These are phyloP conservation scores for Thalassiosira livingstoniorum DNA, from an alignment of 352 stramenopile species.

Conservation along the genomic window DNA sequence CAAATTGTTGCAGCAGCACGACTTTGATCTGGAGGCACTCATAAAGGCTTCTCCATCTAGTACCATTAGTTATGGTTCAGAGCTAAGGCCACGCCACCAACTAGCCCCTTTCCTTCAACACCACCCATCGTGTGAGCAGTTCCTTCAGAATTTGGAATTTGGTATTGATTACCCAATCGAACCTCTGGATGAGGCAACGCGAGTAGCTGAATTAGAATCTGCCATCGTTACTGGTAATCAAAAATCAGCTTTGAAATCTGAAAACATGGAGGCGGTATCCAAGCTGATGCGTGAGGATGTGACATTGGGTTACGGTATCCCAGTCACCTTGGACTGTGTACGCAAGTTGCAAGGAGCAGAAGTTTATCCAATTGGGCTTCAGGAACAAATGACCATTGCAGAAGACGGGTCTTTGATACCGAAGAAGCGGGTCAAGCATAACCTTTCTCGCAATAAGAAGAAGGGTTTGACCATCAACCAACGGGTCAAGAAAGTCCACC, in stretches of 20 bases:
- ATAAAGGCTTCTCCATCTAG: neutral
- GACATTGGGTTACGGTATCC: conserved; percentile 3
- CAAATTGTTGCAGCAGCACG: neutral
- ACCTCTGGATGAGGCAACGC: neutral
- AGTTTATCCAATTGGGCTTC: conserved; percentile 3
- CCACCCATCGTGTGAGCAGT: neutral
- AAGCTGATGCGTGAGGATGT: conserved; percentile 6
- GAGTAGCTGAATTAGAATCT: neutral
- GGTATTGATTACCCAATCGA: neutral
- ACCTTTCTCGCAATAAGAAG: conserved; percentile 1
- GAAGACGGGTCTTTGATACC: conserved; percentile 11
- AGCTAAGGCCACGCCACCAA: neutral
- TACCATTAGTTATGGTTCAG: neutral
- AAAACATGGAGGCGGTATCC: neutral
- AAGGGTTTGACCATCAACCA: neutral
- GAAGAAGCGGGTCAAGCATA: conserved; percentile 23
- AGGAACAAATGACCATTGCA: too few species aligned
- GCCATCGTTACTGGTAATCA: neutral
- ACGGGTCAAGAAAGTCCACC: neutral
- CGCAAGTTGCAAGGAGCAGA: neutral
- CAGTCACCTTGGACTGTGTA: conserved; percentile 1
- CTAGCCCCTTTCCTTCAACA: neutral
- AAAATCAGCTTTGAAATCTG: neutral
- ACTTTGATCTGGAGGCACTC: neutral
- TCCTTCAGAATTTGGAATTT: neutral